Base-by-base conservation (phyloP, 106 monocot genomes). In the Iris macrosiphon region DNA sequence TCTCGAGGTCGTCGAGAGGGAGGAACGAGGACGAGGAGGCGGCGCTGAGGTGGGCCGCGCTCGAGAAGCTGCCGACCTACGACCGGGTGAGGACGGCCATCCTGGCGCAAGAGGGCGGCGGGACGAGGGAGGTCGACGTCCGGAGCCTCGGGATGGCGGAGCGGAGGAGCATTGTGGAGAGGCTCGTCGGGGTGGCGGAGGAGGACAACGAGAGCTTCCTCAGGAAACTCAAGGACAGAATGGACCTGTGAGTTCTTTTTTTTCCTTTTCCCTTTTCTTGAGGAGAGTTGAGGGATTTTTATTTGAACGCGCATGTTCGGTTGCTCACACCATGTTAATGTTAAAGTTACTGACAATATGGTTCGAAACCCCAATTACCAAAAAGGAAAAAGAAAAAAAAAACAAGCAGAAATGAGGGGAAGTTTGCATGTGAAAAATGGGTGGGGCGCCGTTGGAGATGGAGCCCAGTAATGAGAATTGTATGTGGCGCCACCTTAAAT, bases 1-100 rank as follows among this genome's bases (percentile, higher is more conserved):
- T 86, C 61, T 73, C 80, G 2, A 45, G 71, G 11, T 81, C 87
- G 6, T 34, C 34, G 34, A 47, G 38, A 2, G 32, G 73, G 41
- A 81, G 65, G 9, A 4, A 34, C 9, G 59, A 59, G 16, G 42
- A 41, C 11, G 59, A 59, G 7, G 59, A 59, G 43, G 43, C 40
- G 42, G 59, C 40, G 3, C 17, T 59, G 59, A 13, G 39, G 13
- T 59, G 59, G 59, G 59, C 59, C 7, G 40, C 59, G 0, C 42
- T 59, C 0, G 59, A 59, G 59, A 59, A 29, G 43, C 59, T 59
- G 6, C 59, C 59, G 6, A 59, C 59, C 7, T 59, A 27, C 23
- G 29, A 59, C 42, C 14, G 43, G 1, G 29, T 43, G 7, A 24
- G 43, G 23, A 59, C 23, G 15, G 42, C 40, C 13, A 14, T 59